phyloP scores from a whole-genome alignment of 176 grass and related monocot species.

The Musa troglodytarum region DNA sequence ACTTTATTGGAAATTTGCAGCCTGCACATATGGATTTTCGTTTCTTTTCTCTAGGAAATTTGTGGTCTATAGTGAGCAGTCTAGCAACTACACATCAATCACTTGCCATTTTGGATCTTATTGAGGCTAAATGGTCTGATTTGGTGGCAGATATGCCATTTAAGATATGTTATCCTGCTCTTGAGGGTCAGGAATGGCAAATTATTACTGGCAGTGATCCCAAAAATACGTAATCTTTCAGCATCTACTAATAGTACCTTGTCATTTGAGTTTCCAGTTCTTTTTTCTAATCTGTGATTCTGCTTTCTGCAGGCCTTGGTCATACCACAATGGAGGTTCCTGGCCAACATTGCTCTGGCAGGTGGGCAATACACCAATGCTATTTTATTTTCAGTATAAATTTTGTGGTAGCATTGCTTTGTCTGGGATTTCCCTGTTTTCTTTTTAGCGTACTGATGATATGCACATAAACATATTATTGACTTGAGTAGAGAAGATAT shows the following conservation, averaged over 20 bases:
- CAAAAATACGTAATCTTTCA: constrained; percentile 61
- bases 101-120: constrained; percentile 75
- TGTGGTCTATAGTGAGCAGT: constrained; percentile 86
- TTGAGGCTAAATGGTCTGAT: constrained; percentile 82
- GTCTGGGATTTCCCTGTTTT: background rate
- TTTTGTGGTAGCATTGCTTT: background rate
- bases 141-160: constrained; percentile 83
- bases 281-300: constrained; percentile 12
- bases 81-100: constrained; percentile 63
- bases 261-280: background rate
- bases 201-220: constrained; percentile 85
- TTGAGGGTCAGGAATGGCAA: constrained; percentile 81
- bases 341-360: constrained; percentile 94
- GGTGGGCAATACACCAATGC: constrained; percentile 26
- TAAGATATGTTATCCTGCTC: constrained; percentile 86
- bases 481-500: too few relatives aligned
- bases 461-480: background rate
- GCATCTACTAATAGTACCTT: constrained; percentile 4
- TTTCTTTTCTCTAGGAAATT: constrained; percentile 74
- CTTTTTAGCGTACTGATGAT: background rate
- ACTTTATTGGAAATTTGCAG: constrained; percentile 84
- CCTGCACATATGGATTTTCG: constrained; percentile 86
- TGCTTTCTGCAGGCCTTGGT: constrained; percentile 62
- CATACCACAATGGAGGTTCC: constrained; percentile 87
- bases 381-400: background rate